Evolutionary conservation across 2,329 filamentous ascomycete genomes (phyloP), one percentile per base, ranked within the genome.

Genomic region (Huntiella abstrusa): DNA sequence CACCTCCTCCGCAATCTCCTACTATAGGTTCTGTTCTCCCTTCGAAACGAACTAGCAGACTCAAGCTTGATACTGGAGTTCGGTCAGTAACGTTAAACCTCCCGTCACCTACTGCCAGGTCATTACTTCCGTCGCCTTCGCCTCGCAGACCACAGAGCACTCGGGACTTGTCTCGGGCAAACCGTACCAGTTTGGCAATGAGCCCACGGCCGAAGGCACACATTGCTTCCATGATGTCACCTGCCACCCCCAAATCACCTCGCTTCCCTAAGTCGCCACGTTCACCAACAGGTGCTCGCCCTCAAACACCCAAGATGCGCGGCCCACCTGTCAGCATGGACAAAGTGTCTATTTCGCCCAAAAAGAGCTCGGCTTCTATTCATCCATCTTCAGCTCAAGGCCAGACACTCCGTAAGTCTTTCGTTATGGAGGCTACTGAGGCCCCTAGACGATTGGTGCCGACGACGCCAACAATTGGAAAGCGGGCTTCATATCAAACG

Each of bases 311-410:
- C 15, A 49, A 45, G 19, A 15, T 41, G 11, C 41, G 37, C 36
- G 54, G 56, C 4, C 52, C 55, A 44, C 51, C 45, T 11, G 33
- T 47, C 12, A 47, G 41, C 28, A 43, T 45, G 35, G 41, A 41
- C 32, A 44, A 33, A 8, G 40, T 39, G 47, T 49, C 44, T 11
- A 45, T 15, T 10, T 38, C 39, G 38, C 34, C 45, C 16, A 41
- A 41, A 33, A 52, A 45, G 8, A 28, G 34, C 32, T 16, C 34
- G 8, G 32, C 33, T 16, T 33, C 36, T 19, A 37, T 40, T 8
- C 42, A 40, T 22, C 37, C 32, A 8, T 36, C 42, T 12, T 35
- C 32, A n/a, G 22, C 32, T 8, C 32, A 43, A 15, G 33, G 11
- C 15, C 41, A 33, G 28, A 42, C 43, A 10, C 38, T 33, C 17